Conservation (phyloP, 2,329 filamentous ascomycete genomes). For the Myriosclerotinia scirpicola region DNA sequence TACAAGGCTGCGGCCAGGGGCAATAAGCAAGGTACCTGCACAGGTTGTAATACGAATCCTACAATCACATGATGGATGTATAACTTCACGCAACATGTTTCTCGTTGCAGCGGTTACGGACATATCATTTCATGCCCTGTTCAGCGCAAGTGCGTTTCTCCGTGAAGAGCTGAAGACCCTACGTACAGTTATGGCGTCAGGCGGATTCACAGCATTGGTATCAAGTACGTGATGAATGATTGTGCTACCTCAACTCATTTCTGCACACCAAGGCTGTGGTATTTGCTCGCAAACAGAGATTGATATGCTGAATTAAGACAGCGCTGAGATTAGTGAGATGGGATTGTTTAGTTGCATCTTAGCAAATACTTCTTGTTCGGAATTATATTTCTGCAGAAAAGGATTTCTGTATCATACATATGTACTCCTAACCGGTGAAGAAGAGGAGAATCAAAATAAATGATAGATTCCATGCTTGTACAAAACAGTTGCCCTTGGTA, state of each 20-base stretch:
- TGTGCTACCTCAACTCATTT: not conserved
- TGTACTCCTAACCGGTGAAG: not conserved
- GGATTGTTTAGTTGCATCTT: constrained; percentile 13
- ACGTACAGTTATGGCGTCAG: not conserved
- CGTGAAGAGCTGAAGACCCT: not conserved
- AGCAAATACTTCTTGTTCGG: not conserved
- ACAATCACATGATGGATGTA: constrained; percentile 19
- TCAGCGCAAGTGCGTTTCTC: constrained; percentile 2
- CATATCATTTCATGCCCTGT: not conserved
- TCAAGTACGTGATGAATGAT: not conserved
- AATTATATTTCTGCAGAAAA: not conserved
- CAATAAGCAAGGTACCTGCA: not conserved
- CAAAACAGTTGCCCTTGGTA: constrained; percentile 1
- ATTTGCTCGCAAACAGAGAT: not conserved
- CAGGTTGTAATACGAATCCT: constrained; percentile 8
- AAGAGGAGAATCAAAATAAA: not conserved
- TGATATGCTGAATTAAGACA: not conserved
- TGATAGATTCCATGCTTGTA: constrained; percentile 8
- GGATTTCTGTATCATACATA: too few species aligned
- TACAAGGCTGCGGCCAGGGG: not conserved
- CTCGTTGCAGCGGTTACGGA: constrained; percentile 6
- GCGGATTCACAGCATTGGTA: not conserved
- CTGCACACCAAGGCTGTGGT: not conserved
- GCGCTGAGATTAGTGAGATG: not conserved
- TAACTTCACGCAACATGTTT: constrained; percentile 17